Base-by-base conservation (phyloP, 2,329 filamentous ascomycete genomes). In the Neofusicoccum sp. region DNA sequence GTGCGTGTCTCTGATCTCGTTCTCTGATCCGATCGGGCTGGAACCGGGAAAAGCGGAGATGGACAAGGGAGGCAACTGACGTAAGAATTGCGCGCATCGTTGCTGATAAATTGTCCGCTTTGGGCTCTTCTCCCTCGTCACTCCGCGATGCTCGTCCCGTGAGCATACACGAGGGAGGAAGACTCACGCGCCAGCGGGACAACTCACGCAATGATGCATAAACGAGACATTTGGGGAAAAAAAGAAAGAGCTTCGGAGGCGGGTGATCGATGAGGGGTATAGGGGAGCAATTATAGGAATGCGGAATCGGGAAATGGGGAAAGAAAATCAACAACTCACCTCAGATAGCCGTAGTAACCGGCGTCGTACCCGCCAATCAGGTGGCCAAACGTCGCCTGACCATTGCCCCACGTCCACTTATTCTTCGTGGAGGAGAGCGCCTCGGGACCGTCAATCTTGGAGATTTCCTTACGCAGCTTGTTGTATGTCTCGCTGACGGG, bases 291-390 rank as follows among this genome's bases (percentile, higher is more conserved):
- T 33, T 56, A 56, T 56, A 43, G 9, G 33, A 20, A 26, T 30
- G 31, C 31, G 9, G 8, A 34, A 60, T 24, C 16, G 24, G 41
- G 41, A 33, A 33, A 33, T 30, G 34, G 20, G 3, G 14, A 14
- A 14, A 12, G 40, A 45, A 36, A 16, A 33, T 24, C 14, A 33
- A 49, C 20, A 49, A 62, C 61, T 43, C 40, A 60, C 61, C 56
- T 60, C 34, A 83, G 70, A 65, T 82, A 82, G 53, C 79, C 81
- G 73, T 95, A 95, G 78, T 93, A 93, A 44, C 90, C 89, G 31
- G 90, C 90, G 73, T 93, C 90, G 69, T 95, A 95, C 1, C 90
- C 90, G 58, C 89, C 89, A 63, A 93, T 90, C 64, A 93, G 80
- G 75, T 95, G 90, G 14, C 90, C 89, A 69, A 95, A 93, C 0